Percentiles rank a stretch among this genome's conserved stretches.
Conservation (phyloP, 148 eudicot species). For the Hydrangea macrophylla region DNA sequence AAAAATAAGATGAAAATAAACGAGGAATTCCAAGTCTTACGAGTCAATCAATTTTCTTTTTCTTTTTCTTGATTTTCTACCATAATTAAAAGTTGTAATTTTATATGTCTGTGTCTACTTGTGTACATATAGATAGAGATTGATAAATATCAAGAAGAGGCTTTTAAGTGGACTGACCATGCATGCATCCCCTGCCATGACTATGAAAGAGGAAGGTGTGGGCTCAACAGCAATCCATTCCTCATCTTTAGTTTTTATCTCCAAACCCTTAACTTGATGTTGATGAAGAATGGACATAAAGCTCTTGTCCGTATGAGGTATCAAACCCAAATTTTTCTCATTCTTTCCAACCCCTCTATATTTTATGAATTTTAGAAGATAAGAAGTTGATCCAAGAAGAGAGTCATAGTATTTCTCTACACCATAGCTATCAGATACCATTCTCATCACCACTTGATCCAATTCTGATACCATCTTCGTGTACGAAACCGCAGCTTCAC, state of each 20-base stretch:
- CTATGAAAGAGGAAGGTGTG: constrained; percentile 35
- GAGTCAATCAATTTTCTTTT: too few species aligned
- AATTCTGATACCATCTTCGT: constrained; percentile 27
- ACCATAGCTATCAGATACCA: constrained; percentile 38
- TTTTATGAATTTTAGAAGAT: constrained; percentile 34
- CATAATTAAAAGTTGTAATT: too few species aligned
- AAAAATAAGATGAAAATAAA: too few species aligned
- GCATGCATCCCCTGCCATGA: constrained; percentile 49
- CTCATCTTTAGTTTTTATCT: constrained; percentile 27
- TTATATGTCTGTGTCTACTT: too few species aligned
- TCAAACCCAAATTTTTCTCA: constrained; percentile 25
- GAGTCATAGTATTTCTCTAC: constrained; percentile 24
- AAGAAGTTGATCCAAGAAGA: constrained; percentile 26
- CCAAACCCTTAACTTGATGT: constrained; percentile 31
- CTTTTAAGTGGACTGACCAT: constrained; percentile 16
- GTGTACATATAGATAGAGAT: too few species aligned
- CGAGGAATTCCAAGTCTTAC: too few species aligned
- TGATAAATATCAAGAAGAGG: not conserved
- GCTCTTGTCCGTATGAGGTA: constrained; percentile 46
- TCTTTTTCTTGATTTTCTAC: too few species aligned
- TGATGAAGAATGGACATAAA: constrained; percentile 45
- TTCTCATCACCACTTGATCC: constrained; percentile 37
- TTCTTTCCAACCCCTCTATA: constrained; percentile 18
- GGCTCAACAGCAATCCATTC: constrained; percentile 39
- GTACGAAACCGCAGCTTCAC: constrained; percentile 25